Evolutionary conservation across 2,329 filamentous ascomycete genomes (phyloP).

Genomic region (Aspergillus flavus): DNA sequence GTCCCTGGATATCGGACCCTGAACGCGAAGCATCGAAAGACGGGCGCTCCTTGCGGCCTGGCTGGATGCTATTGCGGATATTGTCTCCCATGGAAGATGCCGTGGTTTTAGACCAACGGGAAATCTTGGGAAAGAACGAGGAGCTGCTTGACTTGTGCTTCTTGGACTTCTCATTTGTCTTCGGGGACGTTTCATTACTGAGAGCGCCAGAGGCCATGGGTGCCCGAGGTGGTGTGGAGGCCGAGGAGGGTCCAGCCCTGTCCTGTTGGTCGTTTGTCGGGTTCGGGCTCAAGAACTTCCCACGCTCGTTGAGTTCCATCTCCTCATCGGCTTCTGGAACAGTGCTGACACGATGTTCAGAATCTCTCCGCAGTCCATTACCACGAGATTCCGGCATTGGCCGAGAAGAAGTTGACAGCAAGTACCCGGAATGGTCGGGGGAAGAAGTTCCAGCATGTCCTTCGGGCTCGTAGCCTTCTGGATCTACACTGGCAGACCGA

Average conservation of each 20-base stretch:
- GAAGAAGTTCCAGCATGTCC: slow-evolving; percentile 75
- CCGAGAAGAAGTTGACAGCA: slow-evolving; percentile 63
- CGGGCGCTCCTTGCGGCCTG: slow-evolving; percentile 62
- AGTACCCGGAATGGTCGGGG: slow-evolving; percentile 73
- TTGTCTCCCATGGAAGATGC: slow-evolving; percentile 81
- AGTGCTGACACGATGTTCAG: slow-evolving; percentile 84
- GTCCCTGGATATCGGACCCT: slow-evolving; percentile 72
- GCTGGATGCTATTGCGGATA: slow-evolving; percentile 65
- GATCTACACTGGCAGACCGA: slow-evolving; percentile 59
- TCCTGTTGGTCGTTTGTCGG: slow-evolving; percentile 50
- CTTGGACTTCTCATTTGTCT: slow-evolving; percentile 69
- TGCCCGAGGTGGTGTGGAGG: slow-evolving; percentile 49
- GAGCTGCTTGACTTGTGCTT: slow-evolving; percentile 89
- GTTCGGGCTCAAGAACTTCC: slow-evolving; percentile 57
- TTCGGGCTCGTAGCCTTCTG: slow-evolving; percentile 82
- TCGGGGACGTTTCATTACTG: slow-evolving; percentile 80
- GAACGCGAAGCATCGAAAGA: slow-evolving; percentile 71
- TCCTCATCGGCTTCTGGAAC: slow-evolving; percentile 84
- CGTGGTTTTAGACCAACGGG: slow-evolving; percentile 96
- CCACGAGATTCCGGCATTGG: slow-evolving; percentile 37
- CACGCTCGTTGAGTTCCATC: slow-evolving; percentile 56
- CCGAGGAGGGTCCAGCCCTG: slow-evolving; percentile 46
- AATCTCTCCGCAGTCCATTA: slow-evolving; percentile 56
- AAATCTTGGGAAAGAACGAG: slow-evolving; percentile 86
- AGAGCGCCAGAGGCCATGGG: slow-evolving; percentile 48